Evolutionary conservation across 352 stramenopile species (phyloP), one percentile per base, ranked within the genome.

Genomic region (Phytophthora constricta): DNA sequence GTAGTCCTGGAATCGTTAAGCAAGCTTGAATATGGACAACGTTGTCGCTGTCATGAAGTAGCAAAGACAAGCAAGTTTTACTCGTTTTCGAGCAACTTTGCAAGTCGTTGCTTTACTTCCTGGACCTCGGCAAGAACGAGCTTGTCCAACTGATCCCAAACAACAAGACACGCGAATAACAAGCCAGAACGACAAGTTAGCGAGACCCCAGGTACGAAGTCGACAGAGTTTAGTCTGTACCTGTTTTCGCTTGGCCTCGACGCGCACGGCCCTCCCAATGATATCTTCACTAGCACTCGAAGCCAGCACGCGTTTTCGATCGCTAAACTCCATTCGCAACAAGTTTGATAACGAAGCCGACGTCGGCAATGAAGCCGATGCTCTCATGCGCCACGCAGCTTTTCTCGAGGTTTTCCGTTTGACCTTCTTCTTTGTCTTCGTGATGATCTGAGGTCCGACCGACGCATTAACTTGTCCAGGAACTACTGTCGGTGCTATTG

Each of bases 41-140:
- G 34, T 3, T 13, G 34, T 16, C n/a, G 34, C 34, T 42, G 34
- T 13, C 31, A 13, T 39, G n/a, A n/a, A 19, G 10, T 42, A 42
- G 34, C 34, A 17, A 42, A 10, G 9, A 13, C 34, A 4, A 52
- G 4, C 10, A 45, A 54, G 52, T n/a, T 46, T 52, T 52, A 64
- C 25, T 54, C 37, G 46, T 74, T 42, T 22, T 70, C 54, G 39
- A 86, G 58, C 17, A 91, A 54, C n/a, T 71, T 82, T 1, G 82
- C 77, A 14, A 93, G 70, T n/a, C 83, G 56, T 43, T 79, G 72
- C 46, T 93, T 90, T 22, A 91, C 76, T 45, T 90, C 81, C 4
- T 90, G 77, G 8, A 93, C 65, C 52, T 93, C 85, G 0, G 58
- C 70, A 14, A 91, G 65, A 22, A 93, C 72, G n/a, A 89, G 55